These are phyloP conservation scores for Nasturtium officinale DNA, from an alignment of 345 rosid genomes.

Conservation along the genomic window DNA sequence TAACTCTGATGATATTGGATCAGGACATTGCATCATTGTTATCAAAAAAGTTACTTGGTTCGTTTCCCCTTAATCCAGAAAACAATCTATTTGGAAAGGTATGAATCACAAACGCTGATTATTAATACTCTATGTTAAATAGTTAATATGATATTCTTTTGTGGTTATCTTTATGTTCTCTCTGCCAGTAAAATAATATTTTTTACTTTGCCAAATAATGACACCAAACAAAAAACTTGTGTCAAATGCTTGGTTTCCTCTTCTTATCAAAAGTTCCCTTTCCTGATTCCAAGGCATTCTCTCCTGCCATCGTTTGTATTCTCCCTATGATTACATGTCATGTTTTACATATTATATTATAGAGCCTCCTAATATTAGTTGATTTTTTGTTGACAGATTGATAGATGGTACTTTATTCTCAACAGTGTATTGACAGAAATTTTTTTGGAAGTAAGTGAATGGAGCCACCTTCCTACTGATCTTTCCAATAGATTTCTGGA, in stretches of 20 bases:
- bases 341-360: background rate
- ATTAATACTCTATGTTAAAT: constrained; percentile 6
- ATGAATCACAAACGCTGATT: constrained; percentile 13
- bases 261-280: background rate
- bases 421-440: constrained; percentile 64
- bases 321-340: background rate
- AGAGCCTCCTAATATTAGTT: constrained; percentile 20
- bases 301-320: background rate
- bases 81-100: constrained; percentile 60
- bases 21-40: constrained; percentile 50
- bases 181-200: background rate
- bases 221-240: background rate
- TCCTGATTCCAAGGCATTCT: constrained; percentile 13
- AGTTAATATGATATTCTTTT: background rate
- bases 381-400: constrained; percentile 58
- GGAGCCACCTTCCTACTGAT: constrained; percentile 55
- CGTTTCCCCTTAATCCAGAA: constrained; percentile 61
- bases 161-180: constrained; percentile 17
- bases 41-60: constrained; percentile 58
- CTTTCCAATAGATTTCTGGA: constrained; percentile 58
- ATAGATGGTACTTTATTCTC: constrained; percentile 62
- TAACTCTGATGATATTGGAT: constrained; percentile 47
- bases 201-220: background rate
- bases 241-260: background rate
- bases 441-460: constrained; percentile 64